Percentiles rank a stretch among this genome's conserved stretches.
Evolutionary conservation across 257 asterid species (phyloP).

Genomic region (Linderniella brevidens): DNA sequence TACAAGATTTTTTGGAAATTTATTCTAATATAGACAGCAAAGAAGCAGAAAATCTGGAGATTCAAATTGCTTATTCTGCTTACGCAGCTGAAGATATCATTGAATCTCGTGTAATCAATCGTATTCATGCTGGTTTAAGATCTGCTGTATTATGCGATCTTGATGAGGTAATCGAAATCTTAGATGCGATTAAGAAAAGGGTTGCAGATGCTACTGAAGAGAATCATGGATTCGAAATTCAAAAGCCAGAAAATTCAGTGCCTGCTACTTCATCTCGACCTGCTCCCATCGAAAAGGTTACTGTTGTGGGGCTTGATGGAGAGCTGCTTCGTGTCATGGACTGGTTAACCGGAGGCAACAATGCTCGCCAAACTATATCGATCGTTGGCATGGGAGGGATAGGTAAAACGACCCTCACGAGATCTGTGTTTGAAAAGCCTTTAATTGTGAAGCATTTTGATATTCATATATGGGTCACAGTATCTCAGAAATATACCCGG

Average conservation of each 20-base stretch:
- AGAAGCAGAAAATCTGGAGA: neutral
- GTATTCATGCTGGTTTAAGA: neutral
- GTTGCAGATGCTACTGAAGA: neutral
- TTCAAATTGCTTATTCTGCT: neutral
- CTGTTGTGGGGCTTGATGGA: constrained; percentile 4
- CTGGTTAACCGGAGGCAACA: neutral
- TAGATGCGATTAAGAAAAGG: neutral
- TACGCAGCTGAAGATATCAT: neutral
- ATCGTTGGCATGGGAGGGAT: constrained; percentile 1
- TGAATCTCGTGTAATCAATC: neutral
- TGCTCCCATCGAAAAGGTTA: too few relatives aligned
- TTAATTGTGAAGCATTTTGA: constrained; percentile 3
- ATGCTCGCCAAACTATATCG: neutral
- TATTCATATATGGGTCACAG: constrained; percentile 9
- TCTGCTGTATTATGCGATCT: neutral
- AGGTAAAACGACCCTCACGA: constrained; percentile 18
- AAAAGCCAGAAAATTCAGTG: too few relatives aligned
- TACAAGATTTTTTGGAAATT: neutral
- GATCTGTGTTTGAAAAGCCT: constrained; percentile 9
- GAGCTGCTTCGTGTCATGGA: neutral
- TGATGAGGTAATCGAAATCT: neutral
- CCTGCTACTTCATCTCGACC: too few relatives aligned
- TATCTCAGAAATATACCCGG: constrained; percentile 5
- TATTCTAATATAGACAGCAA: neutral
- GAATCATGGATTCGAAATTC: too few relatives aligned